Percentiles rank a stretch among this genome's conserved stretches.
phyloP scores from a whole-genome alignment of 495 filamentous ascomycete species.

The Hypoxylon crocopeplum region DNA sequence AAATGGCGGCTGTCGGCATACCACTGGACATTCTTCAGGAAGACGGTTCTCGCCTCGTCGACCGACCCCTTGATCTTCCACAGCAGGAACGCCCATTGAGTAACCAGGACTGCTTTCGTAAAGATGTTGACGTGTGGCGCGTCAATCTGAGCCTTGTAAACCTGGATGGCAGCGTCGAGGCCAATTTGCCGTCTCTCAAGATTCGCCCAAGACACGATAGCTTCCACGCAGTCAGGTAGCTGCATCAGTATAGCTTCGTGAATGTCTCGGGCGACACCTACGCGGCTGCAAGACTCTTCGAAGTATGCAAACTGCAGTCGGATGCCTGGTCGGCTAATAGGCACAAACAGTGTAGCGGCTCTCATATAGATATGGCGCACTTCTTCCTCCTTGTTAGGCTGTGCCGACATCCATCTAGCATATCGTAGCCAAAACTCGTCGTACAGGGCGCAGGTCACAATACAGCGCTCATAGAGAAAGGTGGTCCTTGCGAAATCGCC shows the following conservation, averaged over 20 bases:
- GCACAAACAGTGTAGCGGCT: constrained; percentile 81
- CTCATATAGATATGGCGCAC: constrained; percentile 92
- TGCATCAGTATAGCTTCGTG: constrained; percentile 75
- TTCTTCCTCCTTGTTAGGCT: constrained; percentile 84
- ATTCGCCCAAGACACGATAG: constrained; percentile 88
- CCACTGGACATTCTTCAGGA: constrained; percentile 80
- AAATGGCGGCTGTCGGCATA: constrained; percentile 89
- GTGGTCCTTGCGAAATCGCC: constrained; percentile 75
- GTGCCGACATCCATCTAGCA: constrained; percentile 93
- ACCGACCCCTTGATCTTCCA: constrained; percentile 90
- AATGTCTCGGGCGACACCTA: constrained; percentile 82
- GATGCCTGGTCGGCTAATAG: constrained; percentile 79
- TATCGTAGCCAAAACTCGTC: constrained; percentile 98
- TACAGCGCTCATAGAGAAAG: constrained; percentile 91
- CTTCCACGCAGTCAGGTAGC: constrained; percentile 79
- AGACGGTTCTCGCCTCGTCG: constrained; percentile 87
- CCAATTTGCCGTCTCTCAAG: constrained; percentile 83
- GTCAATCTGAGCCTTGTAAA: constrained; percentile 83
- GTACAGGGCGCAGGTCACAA: constrained; percentile 92
- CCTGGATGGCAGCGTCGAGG: constrained; percentile 83
- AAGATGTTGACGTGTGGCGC: constrained; percentile 73
- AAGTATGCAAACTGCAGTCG: constrained; percentile 93
- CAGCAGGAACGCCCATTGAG: constrained; percentile 86
- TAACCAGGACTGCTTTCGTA: constrained; percentile 85
- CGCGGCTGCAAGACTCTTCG: constrained; percentile 80